Conservation (phyloP, 805 yeast genomes). For the Maudiozyma bulderi region DNA sequence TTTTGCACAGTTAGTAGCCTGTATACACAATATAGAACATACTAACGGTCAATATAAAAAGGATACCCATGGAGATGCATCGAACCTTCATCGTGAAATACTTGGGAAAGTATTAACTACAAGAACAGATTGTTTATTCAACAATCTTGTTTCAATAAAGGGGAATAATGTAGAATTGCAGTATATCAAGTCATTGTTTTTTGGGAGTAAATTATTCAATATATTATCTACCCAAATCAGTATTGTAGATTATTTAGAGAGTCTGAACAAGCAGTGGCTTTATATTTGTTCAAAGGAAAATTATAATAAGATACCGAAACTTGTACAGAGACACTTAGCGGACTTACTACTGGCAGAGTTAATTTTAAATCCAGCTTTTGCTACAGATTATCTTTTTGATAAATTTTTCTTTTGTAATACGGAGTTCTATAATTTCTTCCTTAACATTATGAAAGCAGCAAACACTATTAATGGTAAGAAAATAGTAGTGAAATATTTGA, state of each 20-base stretch:
- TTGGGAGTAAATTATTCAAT: constrained; percentile 29
- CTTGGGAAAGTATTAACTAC: not conserved
- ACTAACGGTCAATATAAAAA: not conserved
- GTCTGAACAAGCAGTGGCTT: constrained; percentile 16
- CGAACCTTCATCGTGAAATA: not conserved
- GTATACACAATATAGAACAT: not conserved
- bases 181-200: constrained; percentile 16
- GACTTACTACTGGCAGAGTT: constrained; percentile 12
- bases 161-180: not conserved
- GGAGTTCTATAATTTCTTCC: constrained; percentile 6
- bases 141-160: constrained; percentile 5
- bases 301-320: not conserved
- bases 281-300: constrained; percentile 5
- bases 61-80: not conserved
- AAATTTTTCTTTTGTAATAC: constrained; percentile 10
- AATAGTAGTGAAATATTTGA: constrained; percentile 10
- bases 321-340: not conserved
- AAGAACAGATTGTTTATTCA: constrained; percentile 6
- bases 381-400: constrained; percentile 12
- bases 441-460: constrained; percentile 2
- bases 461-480: constrained; percentile 11
- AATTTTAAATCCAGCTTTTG: constrained; percentile 11
- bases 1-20: constrained; percentile 16
- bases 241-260: constrained; percentile 15
- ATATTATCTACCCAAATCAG: constrained; percentile 10